Percentiles rank a stretch among this genome's conserved stretches.
phyloP scores from a whole-genome alignment of 345 rosid genomes.

The Salix arbutifolia region DNA sequence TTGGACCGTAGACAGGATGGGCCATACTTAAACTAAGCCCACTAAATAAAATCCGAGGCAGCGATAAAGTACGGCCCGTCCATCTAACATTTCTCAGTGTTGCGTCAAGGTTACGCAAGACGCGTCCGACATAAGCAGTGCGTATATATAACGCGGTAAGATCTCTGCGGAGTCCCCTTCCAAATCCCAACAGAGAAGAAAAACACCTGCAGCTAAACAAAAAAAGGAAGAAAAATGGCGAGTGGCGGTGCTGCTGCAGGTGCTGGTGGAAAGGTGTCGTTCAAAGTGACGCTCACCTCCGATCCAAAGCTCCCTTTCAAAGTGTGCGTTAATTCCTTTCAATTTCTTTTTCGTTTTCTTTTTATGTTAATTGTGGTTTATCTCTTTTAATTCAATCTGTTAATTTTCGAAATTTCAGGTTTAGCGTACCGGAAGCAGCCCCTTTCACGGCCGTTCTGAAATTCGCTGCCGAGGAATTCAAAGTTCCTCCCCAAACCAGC shows the following conservation, averaged over 20 bases:
- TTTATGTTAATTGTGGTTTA: conserved; percentile 1
- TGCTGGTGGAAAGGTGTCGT: conserved; percentile 80
- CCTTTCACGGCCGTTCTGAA: conserved; percentile 96
- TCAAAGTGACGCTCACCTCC: conserved; percentile 92
- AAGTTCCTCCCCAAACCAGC: conserved; percentile 98
- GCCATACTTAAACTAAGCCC: too few relatives aligned
- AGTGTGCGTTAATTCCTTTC: conserved; percentile 47
- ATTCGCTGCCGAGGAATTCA: conserved; percentile 95
- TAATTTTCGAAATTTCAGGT: conserved; percentile 39
- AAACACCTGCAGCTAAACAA: neutral
- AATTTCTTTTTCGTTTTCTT: neutral
- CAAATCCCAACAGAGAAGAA: neutral
- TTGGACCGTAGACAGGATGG: too few relatives aligned
- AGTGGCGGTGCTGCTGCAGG: conserved; percentile 23
- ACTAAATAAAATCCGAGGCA: too few relatives aligned
- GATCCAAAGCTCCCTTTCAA: conserved; percentile 99
- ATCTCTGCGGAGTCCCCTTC: neutral
- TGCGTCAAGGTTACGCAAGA: neutral
- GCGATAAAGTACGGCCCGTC: too few relatives aligned
- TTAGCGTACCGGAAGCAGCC: conserved; percentile 95
- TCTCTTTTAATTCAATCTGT: neutral
- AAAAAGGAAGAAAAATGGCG: conserved; percentile 44
- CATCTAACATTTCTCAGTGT: too few relatives aligned
- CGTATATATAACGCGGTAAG: neutral
- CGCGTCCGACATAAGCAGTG: neutral